A percentile compares a stretch with the other conserved stretches of the same genome.
Conservation (phyloP, 176 grass and related monocot genomes). For the Puccinellia tenuiflora region DNA sequence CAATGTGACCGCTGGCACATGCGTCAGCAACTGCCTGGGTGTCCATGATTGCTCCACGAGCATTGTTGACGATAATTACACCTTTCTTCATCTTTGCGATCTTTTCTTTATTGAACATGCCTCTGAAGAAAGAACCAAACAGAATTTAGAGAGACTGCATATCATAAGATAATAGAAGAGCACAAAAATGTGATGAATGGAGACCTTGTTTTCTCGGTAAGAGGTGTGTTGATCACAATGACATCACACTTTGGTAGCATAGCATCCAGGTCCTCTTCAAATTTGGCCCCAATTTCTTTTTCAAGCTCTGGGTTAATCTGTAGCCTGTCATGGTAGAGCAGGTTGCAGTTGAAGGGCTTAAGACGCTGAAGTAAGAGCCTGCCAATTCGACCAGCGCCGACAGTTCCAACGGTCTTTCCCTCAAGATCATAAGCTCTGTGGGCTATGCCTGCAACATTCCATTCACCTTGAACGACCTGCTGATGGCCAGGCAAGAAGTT, state of each 20-base stretch:
- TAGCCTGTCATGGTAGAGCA: slow-evolving; percentile 78
- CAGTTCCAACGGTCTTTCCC: slow-evolving; percentile 80
- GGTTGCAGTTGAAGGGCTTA: slow-evolving; percentile 88
- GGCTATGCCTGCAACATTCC: slow-evolving; percentile 86
- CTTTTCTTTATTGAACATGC: slow-evolving; percentile 86
- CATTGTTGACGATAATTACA: slow-evolving; percentile 83
- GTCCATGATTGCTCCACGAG: slow-evolving; percentile 88
- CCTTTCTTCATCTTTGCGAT: slow-evolving; percentile 97
- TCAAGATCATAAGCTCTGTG: slow-evolving; percentile 92
- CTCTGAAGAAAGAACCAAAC: slow-evolving; percentile 46
- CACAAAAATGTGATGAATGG: not conserved
- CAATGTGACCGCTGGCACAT: slow-evolving; percentile 73
- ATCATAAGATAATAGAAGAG: not conserved
- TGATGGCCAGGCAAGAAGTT: slow-evolving; percentile 90
- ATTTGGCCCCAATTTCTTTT: slow-evolving; percentile 85
- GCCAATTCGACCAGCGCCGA: slow-evolving; percentile 80
- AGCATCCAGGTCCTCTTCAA: slow-evolving; percentile 74
- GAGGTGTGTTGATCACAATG: slow-evolving; percentile 83
- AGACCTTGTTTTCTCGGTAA: slow-evolving; percentile 93
- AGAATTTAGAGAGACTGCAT: slow-evolving; percentile 11
- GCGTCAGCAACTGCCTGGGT: slow-evolving; percentile 86
- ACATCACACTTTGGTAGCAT: slow-evolving; percentile 94
- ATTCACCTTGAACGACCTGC: slow-evolving; percentile 75
- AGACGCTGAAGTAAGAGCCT: slow-evolving; percentile 72
- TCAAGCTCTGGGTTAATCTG: slow-evolving; percentile 64